phyloP scores from a whole-genome alignment of 2,329 filamentous ascomycete species.

The Scopulariopsis brevicaulis region DNA sequence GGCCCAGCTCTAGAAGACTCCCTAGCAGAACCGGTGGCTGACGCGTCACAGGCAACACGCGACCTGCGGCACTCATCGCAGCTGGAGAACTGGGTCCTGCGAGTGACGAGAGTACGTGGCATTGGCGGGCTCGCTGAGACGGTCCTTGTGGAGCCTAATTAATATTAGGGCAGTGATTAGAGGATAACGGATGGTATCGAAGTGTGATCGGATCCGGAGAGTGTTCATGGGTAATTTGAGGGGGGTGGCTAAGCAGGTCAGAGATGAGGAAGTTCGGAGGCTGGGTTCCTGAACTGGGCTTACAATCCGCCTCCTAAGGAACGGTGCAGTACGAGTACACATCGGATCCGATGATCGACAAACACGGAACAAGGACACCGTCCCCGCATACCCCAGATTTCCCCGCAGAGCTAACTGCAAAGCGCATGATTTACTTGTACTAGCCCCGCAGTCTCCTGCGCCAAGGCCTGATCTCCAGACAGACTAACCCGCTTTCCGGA shows the following conservation, averaged over 20 bases:
- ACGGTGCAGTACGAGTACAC: background rate
- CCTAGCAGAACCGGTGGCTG: conserved; percentile 19
- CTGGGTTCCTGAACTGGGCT: too few species aligned
- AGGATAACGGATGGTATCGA: background rate
- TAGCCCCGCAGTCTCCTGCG: background rate
- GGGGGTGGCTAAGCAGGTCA: too few species aligned
- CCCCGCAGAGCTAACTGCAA: background rate
- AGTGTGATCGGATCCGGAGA: too few species aligned
- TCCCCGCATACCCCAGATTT: background rate
- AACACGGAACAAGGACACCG: background rate
- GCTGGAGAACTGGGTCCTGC: conserved; percentile 23
- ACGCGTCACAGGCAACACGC: conserved; percentile 18
- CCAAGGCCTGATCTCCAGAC: background rate
- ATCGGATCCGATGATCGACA: background rate
- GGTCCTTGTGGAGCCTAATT: background rate
- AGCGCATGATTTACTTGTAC: background rate
- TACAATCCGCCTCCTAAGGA: too few species aligned
- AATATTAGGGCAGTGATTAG: too few species aligned
- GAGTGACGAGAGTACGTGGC: conserved; percentile 8
- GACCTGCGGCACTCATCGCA: conserved; percentile 19
- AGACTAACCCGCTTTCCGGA: background rate
- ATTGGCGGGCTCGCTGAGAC: background rate
- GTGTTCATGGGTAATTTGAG: too few species aligned
- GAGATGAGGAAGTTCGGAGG: too few species aligned
- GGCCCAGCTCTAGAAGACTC: conserved; percentile 54